Evolutionary conservation across 2,329 filamentous ascomycete genomes (phyloP).

Genomic region (Hypoxylon sp.): DNA sequence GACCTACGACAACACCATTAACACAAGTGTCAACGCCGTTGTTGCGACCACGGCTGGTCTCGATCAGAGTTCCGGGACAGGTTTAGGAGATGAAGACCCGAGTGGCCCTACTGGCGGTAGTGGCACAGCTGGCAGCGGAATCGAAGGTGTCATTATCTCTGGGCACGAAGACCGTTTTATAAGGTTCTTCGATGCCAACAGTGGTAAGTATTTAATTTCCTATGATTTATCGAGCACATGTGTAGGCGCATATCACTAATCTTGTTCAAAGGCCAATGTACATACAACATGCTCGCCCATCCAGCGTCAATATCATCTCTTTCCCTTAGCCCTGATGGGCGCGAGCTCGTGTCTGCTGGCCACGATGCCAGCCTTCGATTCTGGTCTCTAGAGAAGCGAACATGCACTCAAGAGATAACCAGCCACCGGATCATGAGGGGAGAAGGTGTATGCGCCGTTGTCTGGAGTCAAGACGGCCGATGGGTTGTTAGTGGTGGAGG

Average conservation of each 20-base stretch:
- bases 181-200: conserved; percentile 98
- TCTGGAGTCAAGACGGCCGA: conserved; percentile 95
- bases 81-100: conserved; percentile 80
- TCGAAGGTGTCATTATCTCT: conserved; percentile 95
- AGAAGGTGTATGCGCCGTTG: conserved; percentile 93
- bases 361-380: conserved; percentile 96
- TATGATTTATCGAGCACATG: background rate
- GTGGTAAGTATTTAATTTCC: conserved; percentile 76
- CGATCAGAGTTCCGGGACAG: conserved; percentile 75
- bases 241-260: conserved; percentile 13
- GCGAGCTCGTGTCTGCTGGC: conserved; percentile 94
- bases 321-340: conserved; percentile 91
- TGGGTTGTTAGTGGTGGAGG: conserved; percentile 96
- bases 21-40: conserved; percentile 89
- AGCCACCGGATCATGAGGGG: conserved; percentile 94
- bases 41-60: conserved; percentile 88
- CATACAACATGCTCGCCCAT: conserved; percentile 98
- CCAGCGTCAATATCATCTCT: conserved; percentile 93
- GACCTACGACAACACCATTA: conserved; percentile 87
- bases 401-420: conserved; percentile 95
- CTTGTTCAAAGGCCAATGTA: conserved; percentile 86
- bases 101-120: conserved; percentile 83
- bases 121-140: conserved; percentile 77
- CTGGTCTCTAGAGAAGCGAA: conserved; percentile 96
- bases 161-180: conserved; percentile 98